Evolutionary conservation across 495 filamentous ascomycete species (phyloP), one percentile per base, ranked within the genome.

Genomic region (Aspergillus funiculosus): DNA sequence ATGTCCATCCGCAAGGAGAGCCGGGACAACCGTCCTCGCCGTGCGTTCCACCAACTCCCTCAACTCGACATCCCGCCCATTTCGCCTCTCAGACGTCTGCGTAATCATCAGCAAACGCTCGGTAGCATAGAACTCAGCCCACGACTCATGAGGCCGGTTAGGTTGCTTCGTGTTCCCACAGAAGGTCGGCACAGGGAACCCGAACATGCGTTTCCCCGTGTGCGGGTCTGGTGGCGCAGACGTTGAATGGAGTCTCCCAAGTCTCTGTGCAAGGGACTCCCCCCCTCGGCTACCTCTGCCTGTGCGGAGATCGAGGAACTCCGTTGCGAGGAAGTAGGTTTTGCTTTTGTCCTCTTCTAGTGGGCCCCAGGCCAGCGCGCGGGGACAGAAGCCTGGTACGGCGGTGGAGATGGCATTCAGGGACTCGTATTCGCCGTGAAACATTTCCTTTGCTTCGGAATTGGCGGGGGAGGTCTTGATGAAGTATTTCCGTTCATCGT

Each of bases 131-230:
- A 96, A 95, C 0, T 85, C 79, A 0, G 83, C 79, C 91, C 91
- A 97, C 4, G 71, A 80, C 17, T 68, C 63, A 37, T 64, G 72
- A 56, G 72, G 90, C 2, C 57, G 58, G 58, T 95, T 97, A 14
- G 85, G 74, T 66, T 95, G 90, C 39, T 71, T 74, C 14, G 88
- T 90, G 36, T 86, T 77, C 2, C 91, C 90, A 62, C 90, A 95
- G 68, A 82, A 95, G 0, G 83, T 95, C 3, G 86, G 69, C 1
- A 82, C 83, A 1, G 83, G 82, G 60, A 95, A 95, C 6, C 91
- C 90, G 50, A 87, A 95, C 61, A 75, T 64, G 0, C 79, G 76
- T 18, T 58, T 70, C 1, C 73, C 61, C 52, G 77, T 79, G 13
- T 78, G 27, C 1, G 58, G 56, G 14, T 39, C 83, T 2, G 69